phyloP scores from a whole-genome alignment of 371 early-diverging fungal species.

The Rhizopus delemar region DNA sequence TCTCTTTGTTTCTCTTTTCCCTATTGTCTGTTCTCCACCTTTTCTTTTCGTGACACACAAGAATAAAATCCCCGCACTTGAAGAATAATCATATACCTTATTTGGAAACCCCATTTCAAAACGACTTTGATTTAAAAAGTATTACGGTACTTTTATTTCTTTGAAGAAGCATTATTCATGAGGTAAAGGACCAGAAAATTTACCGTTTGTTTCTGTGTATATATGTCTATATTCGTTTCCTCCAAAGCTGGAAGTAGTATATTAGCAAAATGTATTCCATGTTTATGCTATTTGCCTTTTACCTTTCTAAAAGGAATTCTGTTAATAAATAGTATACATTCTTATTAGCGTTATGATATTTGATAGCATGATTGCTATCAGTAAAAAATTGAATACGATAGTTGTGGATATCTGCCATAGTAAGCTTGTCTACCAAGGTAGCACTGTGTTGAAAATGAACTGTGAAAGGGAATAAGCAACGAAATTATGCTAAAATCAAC shows the following conservation, averaged over 20 bases:
- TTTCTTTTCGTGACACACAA: not conserved
- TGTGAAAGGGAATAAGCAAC: conserved; percentile 8
- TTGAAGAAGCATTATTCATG: conserved; percentile 3
- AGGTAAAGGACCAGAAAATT: conserved; percentile 32
- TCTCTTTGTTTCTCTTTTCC: not conserved
- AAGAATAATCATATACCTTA: too few relatives aligned
- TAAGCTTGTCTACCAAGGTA: conserved; percentile 74
- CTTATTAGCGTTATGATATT: conserved; percentile 63
- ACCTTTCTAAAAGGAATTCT: conserved; percentile 39
- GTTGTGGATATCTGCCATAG: conserved; percentile 67
- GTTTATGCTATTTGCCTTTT: not conserved
- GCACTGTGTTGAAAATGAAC: conserved; percentile 93
- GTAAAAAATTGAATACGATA: conserved; percentile 83
- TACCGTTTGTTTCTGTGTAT: conserved; percentile 31
- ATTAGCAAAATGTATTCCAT: not conserved
- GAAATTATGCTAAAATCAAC: not conserved
- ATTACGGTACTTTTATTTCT: conserved; percentile 4
- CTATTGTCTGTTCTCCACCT: not conserved
- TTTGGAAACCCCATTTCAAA: too few relatives aligned
- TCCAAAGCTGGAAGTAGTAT: conserved; percentile 30
- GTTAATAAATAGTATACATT: conserved; percentile 56
- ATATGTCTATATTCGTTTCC: conserved; percentile 44
- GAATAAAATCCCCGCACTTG: conserved; percentile 7
- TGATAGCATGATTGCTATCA: conserved; percentile 88
- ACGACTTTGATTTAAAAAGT: too few relatives aligned